Percentiles rank a stretch among this genome's conserved stretches.
Evolutionary conservation across 2,329 filamentous ascomycete species (phyloP).

Genomic region (Plenodomus biglobosus): DNA sequence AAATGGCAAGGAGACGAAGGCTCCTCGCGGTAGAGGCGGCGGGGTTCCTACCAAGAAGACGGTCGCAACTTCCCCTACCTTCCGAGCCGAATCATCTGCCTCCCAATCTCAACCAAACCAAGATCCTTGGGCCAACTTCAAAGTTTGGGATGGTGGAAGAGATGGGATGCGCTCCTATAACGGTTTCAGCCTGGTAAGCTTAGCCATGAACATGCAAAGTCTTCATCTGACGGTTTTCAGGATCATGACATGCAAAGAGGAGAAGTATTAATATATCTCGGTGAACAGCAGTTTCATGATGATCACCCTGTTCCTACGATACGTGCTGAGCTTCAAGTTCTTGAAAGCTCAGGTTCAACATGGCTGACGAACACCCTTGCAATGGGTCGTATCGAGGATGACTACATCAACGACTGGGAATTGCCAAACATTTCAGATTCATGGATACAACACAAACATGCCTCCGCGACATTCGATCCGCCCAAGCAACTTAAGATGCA

Average conservation of each 20-base stretch:
- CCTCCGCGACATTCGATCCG: conserved; percentile 18
- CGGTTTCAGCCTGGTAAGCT: conserved; percentile 42
- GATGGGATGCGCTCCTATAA: conserved; percentile 36
- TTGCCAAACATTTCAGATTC: conserved; percentile 27
- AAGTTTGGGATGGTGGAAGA: conserved; percentile 39
- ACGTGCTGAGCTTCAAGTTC: conserved; percentile 37
- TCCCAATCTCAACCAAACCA: conserved; percentile 22
- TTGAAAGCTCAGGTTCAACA: conserved; percentile 42
- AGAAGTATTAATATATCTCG: conserved; percentile 44
- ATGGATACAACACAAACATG: conserved; percentile 12
- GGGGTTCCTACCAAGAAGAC: conserved; percentile 42
- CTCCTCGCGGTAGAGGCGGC: conserved; percentile 43
- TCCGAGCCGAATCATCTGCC: conserved; percentile 30
- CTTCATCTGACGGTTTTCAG: conserved; percentile 16
- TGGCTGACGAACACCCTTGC: conserved; percentile 42
- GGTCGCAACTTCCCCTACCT: conserved; percentile 15
- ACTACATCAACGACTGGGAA: conserved; percentile 38
- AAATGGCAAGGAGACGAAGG: conserved; percentile 44
- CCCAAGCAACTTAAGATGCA: conserved; percentile 28
- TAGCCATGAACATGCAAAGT: conserved; percentile 5
- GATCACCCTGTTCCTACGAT: conserved; percentile 42
- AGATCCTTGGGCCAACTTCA: conserved; percentile 42
- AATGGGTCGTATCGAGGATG: conserved; percentile 41
- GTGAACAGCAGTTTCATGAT: conserved; percentile 42
- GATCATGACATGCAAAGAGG: conserved; percentile 45